Evolutionary conservation across 164 flowering plant species (phyloP).

Genomic region (Malania oleifera): DNA sequence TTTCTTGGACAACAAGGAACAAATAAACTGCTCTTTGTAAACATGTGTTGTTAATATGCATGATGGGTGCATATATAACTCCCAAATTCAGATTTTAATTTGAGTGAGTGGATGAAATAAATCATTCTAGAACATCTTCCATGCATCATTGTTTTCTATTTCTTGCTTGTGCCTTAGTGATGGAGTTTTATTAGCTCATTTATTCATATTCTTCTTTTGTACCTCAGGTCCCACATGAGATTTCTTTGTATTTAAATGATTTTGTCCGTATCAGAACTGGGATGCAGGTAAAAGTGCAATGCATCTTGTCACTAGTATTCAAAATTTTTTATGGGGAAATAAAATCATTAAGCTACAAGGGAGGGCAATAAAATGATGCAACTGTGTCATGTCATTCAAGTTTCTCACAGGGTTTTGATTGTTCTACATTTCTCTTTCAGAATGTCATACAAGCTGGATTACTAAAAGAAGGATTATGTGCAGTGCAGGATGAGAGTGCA

Average conservation of each 20-base stretch:
- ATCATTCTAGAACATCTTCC: too few relatives aligned
- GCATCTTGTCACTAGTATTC: neutral
- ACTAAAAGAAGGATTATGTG: conserved; percentile 72
- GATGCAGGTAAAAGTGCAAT: conserved; percentile 56
- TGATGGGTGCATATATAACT: too few relatives aligned
- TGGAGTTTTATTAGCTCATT: neutral
- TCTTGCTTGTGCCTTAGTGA: neutral
- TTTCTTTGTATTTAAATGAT: conserved; percentile 58
- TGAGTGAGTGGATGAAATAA: too few relatives aligned
- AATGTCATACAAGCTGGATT: conserved; percentile 72
- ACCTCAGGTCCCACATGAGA: conserved; percentile 70
- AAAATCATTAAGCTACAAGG: neutral
- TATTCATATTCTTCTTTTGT: conserved; percentile 5
- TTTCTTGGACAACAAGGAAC: too few relatives aligned
- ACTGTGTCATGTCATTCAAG: neutral
- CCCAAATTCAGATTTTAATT: too few relatives aligned
- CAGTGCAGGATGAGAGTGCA: conserved; percentile 97
- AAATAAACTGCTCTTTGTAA: too few relatives aligned
- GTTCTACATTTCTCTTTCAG: conserved; percentile 29
- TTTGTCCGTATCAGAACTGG: conserved; percentile 82
- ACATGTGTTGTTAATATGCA: too few relatives aligned
- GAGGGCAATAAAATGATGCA: too few relatives aligned
- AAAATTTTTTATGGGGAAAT: too few relatives aligned
- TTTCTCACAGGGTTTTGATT: conserved; percentile 10
- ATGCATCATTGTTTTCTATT: too few relatives aligned